Base-by-base conservation (phyloP, 495 filamentous ascomycete genomes). In the Aspergillus cavernicola region DNA sequence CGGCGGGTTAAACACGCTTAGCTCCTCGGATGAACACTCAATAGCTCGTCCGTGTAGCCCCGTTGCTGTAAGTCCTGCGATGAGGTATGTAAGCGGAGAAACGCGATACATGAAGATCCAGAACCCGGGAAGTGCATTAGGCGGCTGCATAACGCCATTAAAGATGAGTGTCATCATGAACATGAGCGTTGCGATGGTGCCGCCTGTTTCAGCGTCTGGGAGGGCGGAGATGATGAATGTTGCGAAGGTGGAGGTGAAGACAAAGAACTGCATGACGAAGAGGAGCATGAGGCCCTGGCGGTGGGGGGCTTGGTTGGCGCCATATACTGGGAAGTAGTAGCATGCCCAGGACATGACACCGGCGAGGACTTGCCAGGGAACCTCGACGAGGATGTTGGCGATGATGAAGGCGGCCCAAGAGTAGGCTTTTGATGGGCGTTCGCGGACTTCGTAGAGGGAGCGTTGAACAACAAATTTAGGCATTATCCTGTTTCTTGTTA, bases 381-480 rank as follows among this genome's bases (percentile, higher is more conserved):
- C 78, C 62, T 92, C 88, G 52, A 85, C 81, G n/a, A 86, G 22
- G 58, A 91, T 80, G 42, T 84, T 81, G 54, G 80, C 76, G 18
- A 85, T 76, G n/a, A 87, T 67, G 66, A 90, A 90, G 0, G 80
- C 81, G 10, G 74, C 67, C 88, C 87, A 91, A 23, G 78, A 81
- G 65, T 93, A 93, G 10, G 81, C 80, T 52, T 85, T 88, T 24
- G 78, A 81, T 8, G 80, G 81, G 2, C 79, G 72, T 65, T 93
- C 89, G 18, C 88, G 81, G 6, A 83, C 80, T 61, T 85, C 76
- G 63, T 86, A 92, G 0, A 90, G 71, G 2, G 80, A 78, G 3
- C 88, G 79, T 45, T 86, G 75, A 13, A 73, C 64, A 37, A 90
- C 69, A 58, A 86, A 92, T 18, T 83, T 80, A 0, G 88, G 87